These are phyloP conservation scores for Aspergillus luchuensis DNA, from an alignment of 2,329 filamentous ascomycete species.

Conservation along the genomic window DNA sequence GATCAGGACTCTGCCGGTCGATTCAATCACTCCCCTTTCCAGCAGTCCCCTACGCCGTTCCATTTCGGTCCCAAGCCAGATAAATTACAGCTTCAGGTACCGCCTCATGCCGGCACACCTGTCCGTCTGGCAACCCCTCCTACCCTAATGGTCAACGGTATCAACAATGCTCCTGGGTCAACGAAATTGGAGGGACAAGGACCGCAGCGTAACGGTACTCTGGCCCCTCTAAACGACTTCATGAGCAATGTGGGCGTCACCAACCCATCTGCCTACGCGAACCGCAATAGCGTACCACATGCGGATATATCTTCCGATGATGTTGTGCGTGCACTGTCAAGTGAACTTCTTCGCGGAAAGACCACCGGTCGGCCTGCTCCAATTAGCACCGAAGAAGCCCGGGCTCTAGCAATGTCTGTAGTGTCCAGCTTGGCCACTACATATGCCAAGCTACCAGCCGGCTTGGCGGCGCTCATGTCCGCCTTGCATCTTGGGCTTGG, in stretches of 20 bases:
- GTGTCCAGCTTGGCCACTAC: slow-evolving; percentile 34
- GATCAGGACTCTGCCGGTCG: slow-evolving; percentile 39
- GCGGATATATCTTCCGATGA: slow-evolving; percentile 32
- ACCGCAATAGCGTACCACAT: slow-evolving; percentile 13
- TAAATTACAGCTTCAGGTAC: slow-evolving; percentile 48
- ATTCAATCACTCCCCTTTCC: slow-evolving; percentile 23
- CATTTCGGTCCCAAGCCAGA: slow-evolving; percentile 31
- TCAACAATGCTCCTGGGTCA: slow-evolving; percentile 25
- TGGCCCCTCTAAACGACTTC: slow-evolving; percentile 8
- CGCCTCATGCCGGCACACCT: slow-evolving; percentile 42
- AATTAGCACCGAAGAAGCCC: slow-evolving; percentile 35
- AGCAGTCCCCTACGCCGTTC: slow-evolving; percentile 31
- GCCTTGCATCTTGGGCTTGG: slow-evolving; percentile 42
- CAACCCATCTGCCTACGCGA: slow-evolving; percentile 10
- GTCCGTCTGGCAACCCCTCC: slow-evolving; percentile 48
- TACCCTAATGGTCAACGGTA: slow-evolving; percentile 43
- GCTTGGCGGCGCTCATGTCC: slow-evolving; percentile 29
- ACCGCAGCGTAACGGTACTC: slow-evolving; percentile 18
- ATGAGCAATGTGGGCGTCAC: slow-evolving; percentile 6
- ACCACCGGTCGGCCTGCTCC: slow-evolving; percentile 31
- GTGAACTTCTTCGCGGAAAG: slow-evolving; percentile 34
- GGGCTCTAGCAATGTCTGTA: slow-evolving; percentile 33
- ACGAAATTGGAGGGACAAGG: slow-evolving; percentile 18
- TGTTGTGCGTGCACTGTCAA: slow-evolving; percentile 34
- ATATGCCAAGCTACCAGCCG: slow-evolving; percentile 30